Evolutionary conservation across 371 early-diverging fungal species (phyloP).

Genomic region (Coemansia sp.): DNA sequence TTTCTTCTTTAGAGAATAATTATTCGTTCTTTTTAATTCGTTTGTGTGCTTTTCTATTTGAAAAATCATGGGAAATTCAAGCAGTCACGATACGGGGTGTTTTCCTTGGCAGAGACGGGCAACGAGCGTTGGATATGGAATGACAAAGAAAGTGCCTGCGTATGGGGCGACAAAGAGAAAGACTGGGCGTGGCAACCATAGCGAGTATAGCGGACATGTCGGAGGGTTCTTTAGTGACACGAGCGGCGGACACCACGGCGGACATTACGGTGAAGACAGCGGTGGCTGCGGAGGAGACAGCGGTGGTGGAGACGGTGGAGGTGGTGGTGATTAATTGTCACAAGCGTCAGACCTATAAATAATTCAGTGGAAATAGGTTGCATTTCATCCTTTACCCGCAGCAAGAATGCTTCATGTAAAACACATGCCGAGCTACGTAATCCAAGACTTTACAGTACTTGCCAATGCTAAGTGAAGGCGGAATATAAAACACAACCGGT

Average conservation of each 20-base stretch:
- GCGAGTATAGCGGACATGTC: not conserved
- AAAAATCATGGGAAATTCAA: constrained; percentile 9
- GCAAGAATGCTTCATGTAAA: no score
- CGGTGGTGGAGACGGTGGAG: not conserved
- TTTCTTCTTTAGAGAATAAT: not conserved
- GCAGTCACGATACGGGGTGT: not conserved
- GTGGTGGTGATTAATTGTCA: not conserved
- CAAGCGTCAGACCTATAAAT: not conserved
- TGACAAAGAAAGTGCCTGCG: not conserved
- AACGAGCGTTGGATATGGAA: not conserved
- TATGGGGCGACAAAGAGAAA: constrained; percentile 1
- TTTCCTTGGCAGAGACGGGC: not conserved
- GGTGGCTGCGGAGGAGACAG: constrained; percentile 4
- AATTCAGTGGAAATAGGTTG: no score
- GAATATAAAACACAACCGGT: no score
- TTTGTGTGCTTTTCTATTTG: not conserved
- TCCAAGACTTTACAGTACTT: no score
- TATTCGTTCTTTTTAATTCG: not conserved
- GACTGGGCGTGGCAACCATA: not conserved
- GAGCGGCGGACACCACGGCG: not conserved
- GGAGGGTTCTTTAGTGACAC: no score
- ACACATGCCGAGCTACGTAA: no score
- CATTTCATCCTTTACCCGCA: no score
- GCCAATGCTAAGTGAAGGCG: no score
- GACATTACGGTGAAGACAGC: not conserved